Percentiles rank a stretch among this genome's conserved stretches.
These are phyloP conservation scores for Passiflora organensis DNA, from an alignment of 345 rosid genomes.

Conservation along the genomic window DNA sequence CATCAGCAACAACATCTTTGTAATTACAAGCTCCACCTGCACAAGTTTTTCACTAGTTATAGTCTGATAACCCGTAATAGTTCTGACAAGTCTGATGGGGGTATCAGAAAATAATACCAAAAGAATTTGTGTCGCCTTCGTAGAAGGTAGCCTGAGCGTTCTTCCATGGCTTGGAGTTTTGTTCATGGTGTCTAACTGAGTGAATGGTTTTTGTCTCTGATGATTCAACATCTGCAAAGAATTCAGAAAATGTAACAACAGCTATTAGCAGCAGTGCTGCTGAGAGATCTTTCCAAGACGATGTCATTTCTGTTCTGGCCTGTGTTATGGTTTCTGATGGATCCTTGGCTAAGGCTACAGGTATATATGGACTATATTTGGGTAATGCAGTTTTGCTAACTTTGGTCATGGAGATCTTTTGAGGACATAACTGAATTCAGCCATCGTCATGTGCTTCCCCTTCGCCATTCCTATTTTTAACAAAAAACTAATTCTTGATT, in stretches of 20 bases:
- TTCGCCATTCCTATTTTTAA: no score
- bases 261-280: constrained; percentile 11
- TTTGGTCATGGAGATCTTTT: no score
- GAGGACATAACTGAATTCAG: no score
- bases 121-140: constrained; percentile 37
- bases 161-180: constrained; percentile 44
- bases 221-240: background rate
- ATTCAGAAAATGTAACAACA: constrained; percentile 8
- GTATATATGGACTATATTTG: no score
- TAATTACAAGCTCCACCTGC: constrained; percentile 57
- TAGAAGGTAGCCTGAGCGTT: constrained; percentile 51
- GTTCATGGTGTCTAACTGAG: constrained; percentile 21
- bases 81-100: no score
- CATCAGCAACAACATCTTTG: constrained; percentile 33
- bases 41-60: no score
- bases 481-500: no score
- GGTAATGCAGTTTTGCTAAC: no score
- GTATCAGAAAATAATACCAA: constrained; percentile 22
- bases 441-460: no score
- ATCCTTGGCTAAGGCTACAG: background rate
- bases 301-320: constrained; percentile 13
- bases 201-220: constrained; percentile 3
- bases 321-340: no score
- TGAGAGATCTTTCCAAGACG: constrained; percentile 6
- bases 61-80: no score